A percentile compares a stretch with the other conserved stretches of the same genome.
phyloP scores from a whole-genome alignment of 495 filamentous ascomycete species.

The Xylaria cubensis region DNA sequence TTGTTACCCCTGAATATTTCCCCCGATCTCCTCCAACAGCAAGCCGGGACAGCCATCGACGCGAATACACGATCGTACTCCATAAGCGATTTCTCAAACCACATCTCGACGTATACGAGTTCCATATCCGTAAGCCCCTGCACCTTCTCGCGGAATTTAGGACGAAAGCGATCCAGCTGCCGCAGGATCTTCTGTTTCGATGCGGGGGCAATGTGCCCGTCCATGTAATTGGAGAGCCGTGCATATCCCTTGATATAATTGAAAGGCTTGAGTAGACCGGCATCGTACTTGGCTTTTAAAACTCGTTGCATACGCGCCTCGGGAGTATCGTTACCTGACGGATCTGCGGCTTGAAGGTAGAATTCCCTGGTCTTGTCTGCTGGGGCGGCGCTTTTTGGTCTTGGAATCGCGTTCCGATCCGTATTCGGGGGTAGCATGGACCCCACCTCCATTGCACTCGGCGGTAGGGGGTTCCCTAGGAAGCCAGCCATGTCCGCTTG shows the following conservation, averaged over 20 bases:
- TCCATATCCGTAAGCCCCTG: constrained; percentile 90
- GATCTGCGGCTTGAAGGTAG: constrained; percentile 96
- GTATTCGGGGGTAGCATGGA: constrained; percentile 55
- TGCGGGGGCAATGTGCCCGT: constrained; percentile 75
- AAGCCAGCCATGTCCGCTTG: constrained; percentile 45
- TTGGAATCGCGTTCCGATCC: constrained; percentile 63
- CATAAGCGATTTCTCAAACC: constrained; percentile 94
- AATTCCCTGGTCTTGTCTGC: constrained; percentile 90
- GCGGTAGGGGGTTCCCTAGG: constrained; percentile 47
- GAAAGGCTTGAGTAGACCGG: constrained; percentile 92
- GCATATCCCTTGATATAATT: constrained; percentile 98
- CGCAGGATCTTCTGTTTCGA: constrained; percentile 88
- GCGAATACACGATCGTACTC: constrained; percentile 99
- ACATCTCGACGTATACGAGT: constrained; percentile 94
- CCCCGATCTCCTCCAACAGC: constrained; percentile 95
- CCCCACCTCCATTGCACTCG: constrained; percentile 44
- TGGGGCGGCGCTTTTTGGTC: constrained; percentile 64
- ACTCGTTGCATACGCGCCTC: constrained; percentile 96
- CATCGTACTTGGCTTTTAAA: constrained; percentile 92
- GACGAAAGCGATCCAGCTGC: constrained; percentile 89
- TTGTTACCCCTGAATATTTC: constrained; percentile 98
- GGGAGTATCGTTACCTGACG: constrained; percentile 86
- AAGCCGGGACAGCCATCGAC: constrained; percentile 97
- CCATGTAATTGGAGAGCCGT: constrained; percentile 86
- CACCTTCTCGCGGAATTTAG: constrained; percentile 94